phyloP scores from a whole-genome alignment of 495 filamentous ascomycete genomes.

The Lasiosphaeria hispida region DNA sequence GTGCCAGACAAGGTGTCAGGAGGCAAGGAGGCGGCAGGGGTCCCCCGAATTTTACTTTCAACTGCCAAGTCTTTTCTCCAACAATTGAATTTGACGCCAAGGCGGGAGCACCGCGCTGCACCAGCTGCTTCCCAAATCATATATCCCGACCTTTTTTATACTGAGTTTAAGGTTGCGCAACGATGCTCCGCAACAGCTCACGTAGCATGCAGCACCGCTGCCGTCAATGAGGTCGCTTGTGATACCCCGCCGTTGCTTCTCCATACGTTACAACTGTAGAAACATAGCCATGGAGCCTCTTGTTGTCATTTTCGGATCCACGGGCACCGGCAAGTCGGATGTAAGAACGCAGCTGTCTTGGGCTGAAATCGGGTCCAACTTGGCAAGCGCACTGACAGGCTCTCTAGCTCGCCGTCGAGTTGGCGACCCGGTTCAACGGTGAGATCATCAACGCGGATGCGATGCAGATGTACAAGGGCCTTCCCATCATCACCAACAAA shows the following conservation, averaged over 20 bases:
- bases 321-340: slow-evolving; percentile 97
- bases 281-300: slow-evolving; percentile 51
- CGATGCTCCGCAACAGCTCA: slow-evolving; percentile 6
- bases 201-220: background rate
- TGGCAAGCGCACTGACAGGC: background rate
- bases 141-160: background rate
- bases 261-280: background rate
- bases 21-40: background rate
- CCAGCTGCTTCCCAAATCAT: background rate
- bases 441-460: slow-evolving; percentile 98
- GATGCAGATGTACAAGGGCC: slow-evolving; percentile 95
- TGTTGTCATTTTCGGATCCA: slow-evolving; percentile 84
- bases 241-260: slow-evolving; percentile 1
- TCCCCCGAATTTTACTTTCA: slow-evolving; percentile 5
- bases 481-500: slow-evolving; percentile 96
- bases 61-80: slow-evolving; percentile 13
- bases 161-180: background rate
- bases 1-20: background rate
- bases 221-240: slow-evolving; percentile 15
- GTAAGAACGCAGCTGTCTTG: slow-evolving; percentile 44
- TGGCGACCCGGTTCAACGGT: slow-evolving; percentile 80
- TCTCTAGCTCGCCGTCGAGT: slow-evolving; percentile 80
- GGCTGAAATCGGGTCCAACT: background rate
- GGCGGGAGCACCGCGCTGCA: background rate
- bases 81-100: slow-evolving; percentile 7